These are phyloP conservation scores for Malassezia slooffiae DNA, from an alignment of 1,284 basidiomycete species.

Conservation along the genomic window DNA sequence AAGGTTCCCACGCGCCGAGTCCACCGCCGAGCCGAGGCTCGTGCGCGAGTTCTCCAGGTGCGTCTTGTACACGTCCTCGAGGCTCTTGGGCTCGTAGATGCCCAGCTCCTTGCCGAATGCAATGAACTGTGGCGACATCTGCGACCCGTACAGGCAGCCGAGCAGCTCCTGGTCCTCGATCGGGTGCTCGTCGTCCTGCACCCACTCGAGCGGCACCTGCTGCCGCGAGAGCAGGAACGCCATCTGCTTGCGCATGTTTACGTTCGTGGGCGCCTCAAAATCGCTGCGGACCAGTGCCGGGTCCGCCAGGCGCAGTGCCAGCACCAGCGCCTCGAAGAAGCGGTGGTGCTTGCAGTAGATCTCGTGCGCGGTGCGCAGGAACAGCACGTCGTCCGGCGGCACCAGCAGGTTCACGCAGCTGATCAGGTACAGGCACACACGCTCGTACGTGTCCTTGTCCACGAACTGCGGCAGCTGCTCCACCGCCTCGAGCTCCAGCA, in stretches of 20 bases:
- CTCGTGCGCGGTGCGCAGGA: conserved; percentile 76
- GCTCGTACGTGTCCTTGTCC: conserved; percentile 67
- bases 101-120: conserved; percentile 90
- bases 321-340: conserved; percentile 78
- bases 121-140: conserved; percentile 61
- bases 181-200: conserved; percentile 55
- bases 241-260: conserved; percentile 79
- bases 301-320: conserved; percentile 78
- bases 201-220: conserved; percentile 82
- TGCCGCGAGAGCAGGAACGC: conserved; percentile 86
- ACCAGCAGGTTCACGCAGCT: conserved; percentile 80
- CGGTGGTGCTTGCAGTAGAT: conserved; percentile 82
- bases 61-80: conserved; percentile 96
- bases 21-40: conserved; percentile 54
- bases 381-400: conserved; percentile 82
- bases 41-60: conserved; percentile 65
- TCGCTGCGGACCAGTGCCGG: conserved; percentile 57
- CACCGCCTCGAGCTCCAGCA: conserved; percentile 89
- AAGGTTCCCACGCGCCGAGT: conserved; percentile 86
- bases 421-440: conserved; percentile 98
- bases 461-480: conserved; percentile 50
- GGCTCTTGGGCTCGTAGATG: conserved; percentile 73
- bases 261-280: conserved; percentile 41
- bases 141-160: conserved; percentile 65
- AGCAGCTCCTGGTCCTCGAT: conserved; percentile 52